Conservation (phyloP, 129 eudicot species). For the Centella asiatica region DNA sequence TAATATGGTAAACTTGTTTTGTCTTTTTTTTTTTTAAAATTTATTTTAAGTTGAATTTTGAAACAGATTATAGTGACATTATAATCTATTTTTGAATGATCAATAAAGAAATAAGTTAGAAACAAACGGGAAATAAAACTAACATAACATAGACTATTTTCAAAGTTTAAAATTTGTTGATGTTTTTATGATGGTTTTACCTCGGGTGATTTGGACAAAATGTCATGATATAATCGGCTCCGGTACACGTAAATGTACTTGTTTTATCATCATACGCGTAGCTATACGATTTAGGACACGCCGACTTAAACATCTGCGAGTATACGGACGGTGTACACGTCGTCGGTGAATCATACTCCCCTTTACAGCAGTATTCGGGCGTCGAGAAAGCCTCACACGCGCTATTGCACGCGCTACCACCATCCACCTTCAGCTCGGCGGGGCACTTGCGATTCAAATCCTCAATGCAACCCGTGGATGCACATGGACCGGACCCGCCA, state of each 20-base stretch:
- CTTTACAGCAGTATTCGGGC: constrained; percentile 28
- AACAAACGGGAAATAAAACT: no score
- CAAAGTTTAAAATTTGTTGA: no score
- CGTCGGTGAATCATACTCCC: background rate
- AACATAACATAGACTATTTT: no score
- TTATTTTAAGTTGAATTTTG: no score
- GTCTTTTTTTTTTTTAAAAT: no score
- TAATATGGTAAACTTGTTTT: no score
- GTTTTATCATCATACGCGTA: background rate
- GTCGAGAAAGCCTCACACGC: constrained; percentile 31
- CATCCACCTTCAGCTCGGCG: constrained; percentile 14
- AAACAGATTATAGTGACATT: no score
- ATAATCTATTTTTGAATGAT: no score
- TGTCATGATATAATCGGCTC: constrained; percentile 26
- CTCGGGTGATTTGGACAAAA: constrained; percentile 25
- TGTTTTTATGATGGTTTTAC: background rate
- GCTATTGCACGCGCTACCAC: constrained; percentile 30
- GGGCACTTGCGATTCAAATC: constrained; percentile 32
- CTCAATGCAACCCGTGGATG: constrained; percentile 24
- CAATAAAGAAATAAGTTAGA: no score
- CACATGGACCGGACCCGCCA: constrained; percentile 21
- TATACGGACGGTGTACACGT: constrained; percentile 20
- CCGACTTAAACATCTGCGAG: constrained; percentile 23
- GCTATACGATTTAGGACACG: constrained; percentile 32
- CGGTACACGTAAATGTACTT: constrained; percentile 12